Evolutionary conservation across 1,139 yeast species (phyloP).

Genomic region (Hansenula anomala): DNA sequence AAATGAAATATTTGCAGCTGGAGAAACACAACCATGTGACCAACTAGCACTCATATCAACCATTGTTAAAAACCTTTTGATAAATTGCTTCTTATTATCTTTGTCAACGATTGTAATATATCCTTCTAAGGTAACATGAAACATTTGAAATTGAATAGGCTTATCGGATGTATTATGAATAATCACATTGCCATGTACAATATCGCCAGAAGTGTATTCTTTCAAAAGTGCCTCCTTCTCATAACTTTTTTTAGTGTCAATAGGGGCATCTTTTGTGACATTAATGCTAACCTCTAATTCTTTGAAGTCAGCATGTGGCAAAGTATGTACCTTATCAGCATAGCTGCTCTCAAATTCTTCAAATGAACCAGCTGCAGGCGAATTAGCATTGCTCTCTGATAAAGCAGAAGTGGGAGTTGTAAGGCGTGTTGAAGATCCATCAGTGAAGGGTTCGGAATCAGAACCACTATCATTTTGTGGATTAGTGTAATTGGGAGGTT

Average conservation of each 20-base stretch:
- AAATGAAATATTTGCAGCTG: conserved; percentile 43
- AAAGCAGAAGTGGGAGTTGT: too few relatives aligned
- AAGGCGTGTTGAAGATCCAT: too few relatives aligned
- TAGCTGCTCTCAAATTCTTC: conserved; percentile 4
- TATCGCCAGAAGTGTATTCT: conserved; percentile 52
- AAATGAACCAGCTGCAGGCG: conserved; percentile 23
- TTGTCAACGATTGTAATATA: conserved; percentile 27
- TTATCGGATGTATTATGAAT: conserved; percentile 38
- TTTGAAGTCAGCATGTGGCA: conserved; percentile 13
- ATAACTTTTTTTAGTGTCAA: conserved; percentile 13
- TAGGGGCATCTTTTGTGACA: conserved; percentile 32
- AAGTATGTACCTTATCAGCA: conserved; percentile 12
- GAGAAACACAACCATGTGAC: conserved; percentile 32
- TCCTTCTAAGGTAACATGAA: conserved; percentile 57
- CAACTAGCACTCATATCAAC: conserved; percentile 40
- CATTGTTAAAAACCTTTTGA: conserved; percentile 35
- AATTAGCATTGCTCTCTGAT: too few relatives aligned
- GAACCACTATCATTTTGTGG: too few relatives aligned
- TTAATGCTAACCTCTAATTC: conserved; percentile 27
- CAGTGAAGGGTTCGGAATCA: too few relatives aligned
- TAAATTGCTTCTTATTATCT: conserved; percentile 22
- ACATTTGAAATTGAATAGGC: conserved; percentile 49
- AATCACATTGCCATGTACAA: conserved; percentile 47
- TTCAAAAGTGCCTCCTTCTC: conserved; percentile 31
- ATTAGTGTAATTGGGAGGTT: too few relatives aligned